A percentile compares a stretch with the other conserved stretches of the same genome.
Conservation (phyloP, 805 yeast species). For the Spathaspora passalidarum region DNA sequence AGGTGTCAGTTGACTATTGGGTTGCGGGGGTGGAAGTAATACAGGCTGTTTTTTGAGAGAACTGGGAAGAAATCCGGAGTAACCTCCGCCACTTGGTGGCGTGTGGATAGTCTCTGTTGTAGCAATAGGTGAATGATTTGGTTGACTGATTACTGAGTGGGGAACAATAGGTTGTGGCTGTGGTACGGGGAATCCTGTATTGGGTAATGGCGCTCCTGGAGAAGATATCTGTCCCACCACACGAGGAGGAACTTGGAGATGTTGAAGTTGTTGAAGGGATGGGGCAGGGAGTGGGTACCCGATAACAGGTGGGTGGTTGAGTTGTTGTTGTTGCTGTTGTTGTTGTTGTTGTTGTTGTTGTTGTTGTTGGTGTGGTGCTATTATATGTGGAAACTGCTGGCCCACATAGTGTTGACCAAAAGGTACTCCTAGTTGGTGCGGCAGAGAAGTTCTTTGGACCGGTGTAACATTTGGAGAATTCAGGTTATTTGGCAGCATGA, state of each 20-base stretch:
- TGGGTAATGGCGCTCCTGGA: not conserved
- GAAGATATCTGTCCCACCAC: not conserved
- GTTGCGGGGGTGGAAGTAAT: not conserved
- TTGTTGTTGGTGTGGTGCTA: slow-evolving; percentile 1
- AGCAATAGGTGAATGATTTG: not conserved
- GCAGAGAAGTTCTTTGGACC: not conserved
- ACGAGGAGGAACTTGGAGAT: not conserved
- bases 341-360: slow-evolving; percentile 2
- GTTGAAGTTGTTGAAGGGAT: not conserved
- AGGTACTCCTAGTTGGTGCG: not conserved
- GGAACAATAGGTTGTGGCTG: not conserved
- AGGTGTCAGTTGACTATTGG: not conserved
- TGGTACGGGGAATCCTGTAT: not conserved
- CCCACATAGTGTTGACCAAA: not conserved
- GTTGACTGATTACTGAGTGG: not conserved
- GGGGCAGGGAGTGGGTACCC: not conserved
- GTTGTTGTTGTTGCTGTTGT: slow-evolving; percentile 1
- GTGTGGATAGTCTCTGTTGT: not conserved
- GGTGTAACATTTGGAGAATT: not conserved
- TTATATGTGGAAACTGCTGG: not conserved
- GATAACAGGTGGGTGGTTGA: not conserved
- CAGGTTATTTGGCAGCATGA: not conserved
- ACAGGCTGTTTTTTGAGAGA: not conserved
- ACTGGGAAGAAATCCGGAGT: not conserved
- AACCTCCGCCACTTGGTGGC: not conserved